Evolutionary conservation across 345 rosid genomes (phyloP).

Genomic region (Brassica carinata): DNA sequence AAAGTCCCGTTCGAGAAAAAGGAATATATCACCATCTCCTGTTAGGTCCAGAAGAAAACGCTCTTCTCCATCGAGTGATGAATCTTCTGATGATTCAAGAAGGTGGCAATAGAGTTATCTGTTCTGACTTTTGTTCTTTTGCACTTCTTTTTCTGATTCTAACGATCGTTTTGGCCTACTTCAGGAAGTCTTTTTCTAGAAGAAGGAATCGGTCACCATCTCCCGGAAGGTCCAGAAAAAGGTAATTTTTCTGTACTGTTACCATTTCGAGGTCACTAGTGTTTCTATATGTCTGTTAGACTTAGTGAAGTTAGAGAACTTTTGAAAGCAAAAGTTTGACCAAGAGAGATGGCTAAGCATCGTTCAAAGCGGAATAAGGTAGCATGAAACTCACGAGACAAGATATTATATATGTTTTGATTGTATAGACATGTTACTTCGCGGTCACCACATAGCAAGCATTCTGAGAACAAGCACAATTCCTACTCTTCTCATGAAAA

Average conservation of each 20-base stretch:
- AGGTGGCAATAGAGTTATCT: conserved; percentile 49
- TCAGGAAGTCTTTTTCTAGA: conserved; percentile 66
- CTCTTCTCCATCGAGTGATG: conserved; percentile 68
- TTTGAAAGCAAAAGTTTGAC: conserved; percentile 23
- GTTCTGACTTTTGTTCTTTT: conserved; percentile 29
- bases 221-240: conserved; percentile 76
- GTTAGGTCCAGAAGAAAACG: conserved; percentile 80
- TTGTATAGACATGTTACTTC: conserved; percentile 95
- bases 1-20: conserved; percentile 61
- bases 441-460: conserved; percentile 99
- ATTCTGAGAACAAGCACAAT: conserved; percentile 95
- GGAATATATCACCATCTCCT: conserved; percentile 71
- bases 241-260: conserved; percentile 47
- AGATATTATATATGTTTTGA: conserved; percentile 83
- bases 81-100: conserved; percentile 75
- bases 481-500: conserved; percentile 92
- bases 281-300: conserved; percentile 22
- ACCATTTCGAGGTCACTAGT: conserved; percentile 16
- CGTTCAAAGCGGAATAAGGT: conserved; percentile 18
- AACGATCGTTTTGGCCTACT: conserved; percentile 8
- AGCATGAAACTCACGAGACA: conserved; percentile 35
- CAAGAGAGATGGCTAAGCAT: conserved; percentile 28
- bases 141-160: background rate
- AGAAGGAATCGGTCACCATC: conserved; percentile 71
- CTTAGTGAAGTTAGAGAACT: conserved; percentile 3